Conservation (phyloP, 2,329 filamentous ascomycete genomes). For the Colletotrichum sp. region DNA sequence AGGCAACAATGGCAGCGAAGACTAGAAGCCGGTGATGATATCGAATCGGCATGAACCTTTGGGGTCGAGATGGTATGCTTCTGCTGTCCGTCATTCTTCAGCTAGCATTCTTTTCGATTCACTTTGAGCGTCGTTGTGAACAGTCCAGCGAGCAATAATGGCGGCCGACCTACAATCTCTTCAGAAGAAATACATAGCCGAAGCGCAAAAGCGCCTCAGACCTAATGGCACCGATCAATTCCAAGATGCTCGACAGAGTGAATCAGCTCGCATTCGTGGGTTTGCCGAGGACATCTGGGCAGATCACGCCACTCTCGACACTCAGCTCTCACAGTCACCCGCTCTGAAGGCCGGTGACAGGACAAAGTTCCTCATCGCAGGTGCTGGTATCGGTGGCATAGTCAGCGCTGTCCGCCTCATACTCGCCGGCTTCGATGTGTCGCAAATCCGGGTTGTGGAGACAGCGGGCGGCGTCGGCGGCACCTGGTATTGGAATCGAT, state of each 20-base stretch:
- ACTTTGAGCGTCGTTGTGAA: background rate
- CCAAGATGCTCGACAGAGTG: background rate
- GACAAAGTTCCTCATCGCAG: constrained; percentile 35
- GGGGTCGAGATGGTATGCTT: background rate
- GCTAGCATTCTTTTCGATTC: background rate
- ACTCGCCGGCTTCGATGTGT: constrained; percentile 23
- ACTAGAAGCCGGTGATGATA: background rate
- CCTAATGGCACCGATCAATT: background rate
- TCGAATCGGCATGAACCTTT: background rate
- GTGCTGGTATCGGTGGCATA: constrained; percentile 38
- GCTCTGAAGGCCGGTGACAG: background rate
- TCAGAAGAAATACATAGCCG: background rate
- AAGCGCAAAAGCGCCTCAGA: background rate
- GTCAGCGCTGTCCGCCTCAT: constrained; percentile 30
- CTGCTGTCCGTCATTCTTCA: background rate
- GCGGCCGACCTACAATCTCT: background rate
- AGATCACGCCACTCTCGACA: background rate
- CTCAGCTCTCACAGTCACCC: background rate
- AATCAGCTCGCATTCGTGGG: background rate
- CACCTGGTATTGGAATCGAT: constrained; percentile 59
- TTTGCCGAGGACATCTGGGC: background rate
- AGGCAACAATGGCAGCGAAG: background rate
- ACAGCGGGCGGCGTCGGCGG: constrained; percentile 50
- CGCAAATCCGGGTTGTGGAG: constrained; percentile 47
- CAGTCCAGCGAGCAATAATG: background rate